Conservation (phyloP, 805 yeast species). For the Kluyveromyces dobzhanskii region DNA sequence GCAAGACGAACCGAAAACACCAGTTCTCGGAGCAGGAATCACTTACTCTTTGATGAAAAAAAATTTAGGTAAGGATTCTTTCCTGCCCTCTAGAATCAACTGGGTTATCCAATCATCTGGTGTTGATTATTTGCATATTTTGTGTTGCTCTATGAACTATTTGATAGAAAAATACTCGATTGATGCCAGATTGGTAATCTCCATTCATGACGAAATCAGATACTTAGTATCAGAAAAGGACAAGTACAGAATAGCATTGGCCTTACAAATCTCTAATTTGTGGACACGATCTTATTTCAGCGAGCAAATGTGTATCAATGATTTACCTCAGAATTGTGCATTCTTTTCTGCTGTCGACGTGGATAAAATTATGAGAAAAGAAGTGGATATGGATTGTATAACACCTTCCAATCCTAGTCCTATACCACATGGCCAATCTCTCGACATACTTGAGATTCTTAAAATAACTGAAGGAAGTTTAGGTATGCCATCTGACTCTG, state of each 20-base stretch:
- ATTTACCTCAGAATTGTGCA: conserved; percentile 91
- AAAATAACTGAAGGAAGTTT: conserved; percentile 28
- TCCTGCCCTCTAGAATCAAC: conserved; percentile 83
- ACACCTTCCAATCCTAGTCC: conserved; percentile 77
- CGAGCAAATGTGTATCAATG: conserved; percentile 81
- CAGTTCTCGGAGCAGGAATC: conserved; percentile 87
- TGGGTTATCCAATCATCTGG: conserved; percentile 99
- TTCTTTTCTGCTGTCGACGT: conserved; percentile 92
- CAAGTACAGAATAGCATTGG: conserved; percentile 65
- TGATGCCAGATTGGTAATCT: conserved; percentile 69
- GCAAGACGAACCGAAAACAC: conserved; percentile 74
- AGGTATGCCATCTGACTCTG: conserved; percentile 10
- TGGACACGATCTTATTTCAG: conserved; percentile 97
- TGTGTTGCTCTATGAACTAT: conserved; percentile 83
- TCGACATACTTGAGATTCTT: conserved; percentile 50
- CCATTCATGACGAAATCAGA: conserved; percentile 94
- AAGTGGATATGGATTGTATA: conserved; percentile 82
- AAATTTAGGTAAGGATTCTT: conserved; percentile 57
- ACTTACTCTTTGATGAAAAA: conserved; percentile 69
- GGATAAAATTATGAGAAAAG: conserved; percentile 82
- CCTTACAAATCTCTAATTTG: conserved; percentile 79
- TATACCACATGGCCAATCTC: conserved; percentile 71
- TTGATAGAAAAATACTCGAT: conserved; percentile 54
- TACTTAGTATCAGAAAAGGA: conserved; percentile 70
- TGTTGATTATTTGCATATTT: conserved; percentile 85